phyloP scores from a whole-genome alignment of 768 basidiomycete genomes.

The Wakefieldia striispora region DNA sequence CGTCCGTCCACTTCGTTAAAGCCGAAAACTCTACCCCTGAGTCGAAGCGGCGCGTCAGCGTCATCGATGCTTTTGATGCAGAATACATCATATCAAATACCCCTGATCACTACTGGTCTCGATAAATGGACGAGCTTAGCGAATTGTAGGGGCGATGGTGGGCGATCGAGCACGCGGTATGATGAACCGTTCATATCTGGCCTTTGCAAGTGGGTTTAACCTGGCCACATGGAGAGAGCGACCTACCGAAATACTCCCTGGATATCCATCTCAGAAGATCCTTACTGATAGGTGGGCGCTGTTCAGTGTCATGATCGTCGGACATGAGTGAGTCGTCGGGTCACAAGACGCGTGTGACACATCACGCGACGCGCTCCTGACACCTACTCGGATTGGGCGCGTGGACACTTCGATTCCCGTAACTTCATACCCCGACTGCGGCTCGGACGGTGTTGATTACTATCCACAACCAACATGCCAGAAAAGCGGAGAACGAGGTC shows the following conservation, averaged over 20 bases:
- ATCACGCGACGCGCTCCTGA: slow-evolving; percentile 26
- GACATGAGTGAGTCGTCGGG: slow-evolving; percentile 1
- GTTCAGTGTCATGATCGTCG: slow-evolving; percentile 8
- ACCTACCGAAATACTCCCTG: slow-evolving; percentile 35
- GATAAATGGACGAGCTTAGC: slow-evolving; percentile 63
- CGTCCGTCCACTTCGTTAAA: slow-evolving; percentile 59
- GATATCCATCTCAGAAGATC: slow-evolving; percentile 36
- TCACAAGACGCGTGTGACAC: slow-evolving; percentile 16
- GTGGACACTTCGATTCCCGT: no score
- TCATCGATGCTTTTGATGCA: not conserved
- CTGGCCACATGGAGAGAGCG: not conserved
- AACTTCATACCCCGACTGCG: no score
- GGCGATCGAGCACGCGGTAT: slow-evolving; percentile 46
- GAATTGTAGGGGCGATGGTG: slow-evolving; percentile 71
- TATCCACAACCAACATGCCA: slow-evolving; percentile 14
- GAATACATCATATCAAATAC: slow-evolving; percentile 32
- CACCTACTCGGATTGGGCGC: no score
- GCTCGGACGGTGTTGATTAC: not conserved
- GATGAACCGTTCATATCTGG: slow-evolving; percentile 60
- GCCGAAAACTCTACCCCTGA: slow-evolving; percentile 50
- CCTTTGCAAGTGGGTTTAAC: not conserved
- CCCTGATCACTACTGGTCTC: slow-evolving; percentile 73
- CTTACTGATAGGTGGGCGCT: slow-evolving; percentile 11
- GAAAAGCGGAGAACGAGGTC: slow-evolving; percentile 25
- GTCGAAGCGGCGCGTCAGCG: slow-evolving; percentile 1